phyloP scores from a whole-genome alignment of 805 yeast genomes.

The Yarrowia osloensis region DNA sequence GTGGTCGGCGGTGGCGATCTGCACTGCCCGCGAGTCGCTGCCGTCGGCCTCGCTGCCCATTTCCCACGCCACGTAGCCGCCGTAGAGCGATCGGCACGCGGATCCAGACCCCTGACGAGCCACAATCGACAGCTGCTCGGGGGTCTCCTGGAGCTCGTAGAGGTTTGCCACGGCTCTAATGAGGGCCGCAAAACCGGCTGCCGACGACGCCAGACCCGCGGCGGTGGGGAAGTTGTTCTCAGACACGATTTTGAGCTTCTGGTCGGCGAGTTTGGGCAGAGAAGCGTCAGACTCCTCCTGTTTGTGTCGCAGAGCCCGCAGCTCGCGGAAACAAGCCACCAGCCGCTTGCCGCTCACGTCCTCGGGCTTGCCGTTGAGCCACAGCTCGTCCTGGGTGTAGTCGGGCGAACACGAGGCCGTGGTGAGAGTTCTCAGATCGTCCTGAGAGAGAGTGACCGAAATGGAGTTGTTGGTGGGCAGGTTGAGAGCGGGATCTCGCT shows the following conservation, averaged over 20 bases:
- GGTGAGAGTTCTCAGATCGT: slow-evolving; percentile 87
- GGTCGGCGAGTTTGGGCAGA: slow-evolving; percentile 49
- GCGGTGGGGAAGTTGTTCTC: slow-evolving; percentile 99
- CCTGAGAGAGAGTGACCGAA: slow-evolving; percentile 89
- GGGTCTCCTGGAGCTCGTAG: slow-evolving; percentile 79
- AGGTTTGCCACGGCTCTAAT: slow-evolving; percentile 85
- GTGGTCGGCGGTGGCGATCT: slow-evolving; percentile 77
- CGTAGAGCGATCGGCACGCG: slow-evolving; percentile 94
- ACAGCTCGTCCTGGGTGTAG: slow-evolving; percentile 66
- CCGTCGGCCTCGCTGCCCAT: slow-evolving; percentile 82
- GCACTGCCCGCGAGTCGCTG: slow-evolving; percentile 91
- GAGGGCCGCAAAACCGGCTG: slow-evolving; percentile 97
- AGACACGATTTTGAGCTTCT: slow-evolving; percentile 77
- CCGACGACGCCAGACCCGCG: slow-evolving; percentile 96
- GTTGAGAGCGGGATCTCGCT: slow-evolving; percentile 83
- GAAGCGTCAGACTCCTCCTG: slow-evolving; percentile 59
- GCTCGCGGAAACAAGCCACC: slow-evolving; percentile 68
- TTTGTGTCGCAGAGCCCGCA: slow-evolving; percentile 64
- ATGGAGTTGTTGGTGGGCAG: slow-evolving; percentile 96
- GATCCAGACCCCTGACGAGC: slow-evolving; percentile 99
- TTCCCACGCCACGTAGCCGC: slow-evolving; percentile 99
- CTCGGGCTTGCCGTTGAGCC: slow-evolving; percentile 85
- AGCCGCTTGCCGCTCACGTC: slow-evolving; percentile 58
- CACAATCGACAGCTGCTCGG: slow-evolving; percentile 83
- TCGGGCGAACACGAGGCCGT: slow-evolving; percentile 70